Evolutionary conservation across 2,329 filamentous ascomycete genomes (phyloP), one percentile per base, ranked within the genome.

Genomic region (Apiospora sp.): DNA sequence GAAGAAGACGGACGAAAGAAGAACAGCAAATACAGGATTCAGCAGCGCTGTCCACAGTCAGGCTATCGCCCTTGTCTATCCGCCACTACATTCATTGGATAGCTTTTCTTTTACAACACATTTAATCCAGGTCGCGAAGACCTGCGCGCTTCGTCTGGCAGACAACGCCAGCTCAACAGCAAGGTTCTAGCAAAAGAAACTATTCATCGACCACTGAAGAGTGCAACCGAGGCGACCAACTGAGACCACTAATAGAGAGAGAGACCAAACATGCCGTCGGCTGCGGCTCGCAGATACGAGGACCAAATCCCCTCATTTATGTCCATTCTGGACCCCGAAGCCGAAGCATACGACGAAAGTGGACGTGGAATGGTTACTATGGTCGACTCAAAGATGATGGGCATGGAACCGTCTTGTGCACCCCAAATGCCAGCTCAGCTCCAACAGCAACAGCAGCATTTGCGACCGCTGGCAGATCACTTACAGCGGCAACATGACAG

Each of bases 221-320:
- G 67, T 67, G 67, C 67, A 73, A 41, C 30, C 19, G 30, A 34
- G 46, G 46, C 24, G 27, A 37, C 43, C 48, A 58, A 68, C 27
- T 70, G 58, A 64, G 58, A 41, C 58, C 19, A 64, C 34, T 64
- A 64, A 64, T 64, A 48, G 43, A 68, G 37, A 48, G 43, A 68
- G 37, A 41, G 67, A 34, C 76, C 72, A 73, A 89, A 83, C 75
- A 92, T 92, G 90, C 89, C 89, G 82, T 91, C 89, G 77, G 88
- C 90, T 76, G 86, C 90, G 73, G 86, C 89, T 71, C 85, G 89
- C 77, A 87, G 89, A 81, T 91, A 90, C 81, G 89, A 92, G 85
- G 90, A 92, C 80, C 90, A 92, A 82, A 92, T 94, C 86, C 92
- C 92, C 80, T 91, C 92, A 30, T 93, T 94, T 78, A 93, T 93